Conservation (phyloP, 257 asterid species). For the Petrea volubilis region DNA sequence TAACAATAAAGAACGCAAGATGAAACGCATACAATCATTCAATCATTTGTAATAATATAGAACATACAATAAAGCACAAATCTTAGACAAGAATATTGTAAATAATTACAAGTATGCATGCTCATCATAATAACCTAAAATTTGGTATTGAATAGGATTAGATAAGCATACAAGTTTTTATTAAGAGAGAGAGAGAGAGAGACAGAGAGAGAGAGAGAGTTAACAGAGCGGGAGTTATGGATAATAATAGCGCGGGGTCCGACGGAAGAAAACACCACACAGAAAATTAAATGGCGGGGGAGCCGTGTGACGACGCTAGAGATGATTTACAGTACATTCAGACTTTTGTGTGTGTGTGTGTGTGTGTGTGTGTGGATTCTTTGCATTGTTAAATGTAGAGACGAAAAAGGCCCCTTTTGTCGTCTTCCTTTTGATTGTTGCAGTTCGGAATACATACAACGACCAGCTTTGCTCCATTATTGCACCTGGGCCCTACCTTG, state of each 20-base stretch:
- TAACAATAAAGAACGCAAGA: too few relatives aligned
- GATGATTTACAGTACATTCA: background rate
- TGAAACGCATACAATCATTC: too few relatives aligned
- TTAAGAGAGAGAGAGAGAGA: too few relatives aligned
- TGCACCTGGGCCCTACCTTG: conserved; percentile 33
- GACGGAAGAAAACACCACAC: background rate
- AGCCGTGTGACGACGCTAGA: background rate
- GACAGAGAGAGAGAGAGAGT: background rate
- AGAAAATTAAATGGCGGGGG: background rate
- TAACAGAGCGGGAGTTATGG: background rate
- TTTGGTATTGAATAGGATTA: background rate
- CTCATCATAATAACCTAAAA: too few relatives aligned
- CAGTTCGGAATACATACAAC: conserved; percentile 24
- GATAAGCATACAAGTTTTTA: background rate
- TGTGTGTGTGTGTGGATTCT: too few relatives aligned
- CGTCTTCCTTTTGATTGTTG: conserved; percentile 12
- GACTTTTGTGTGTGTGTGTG: too few relatives aligned
- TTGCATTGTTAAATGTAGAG: too few relatives aligned
- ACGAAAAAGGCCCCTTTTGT: conserved; percentile 39
- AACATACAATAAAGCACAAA: too few relatives aligned
- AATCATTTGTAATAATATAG: too few relatives aligned
- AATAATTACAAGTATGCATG: too few relatives aligned
- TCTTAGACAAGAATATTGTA: too few relatives aligned
- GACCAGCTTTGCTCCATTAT: conserved; percentile 32
- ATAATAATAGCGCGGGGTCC: background rate